Evolutionary conservation across 345 rosid species (phyloP), one percentile per base, ranked within the genome.

Genomic region (Dovyalis caffra): DNA sequence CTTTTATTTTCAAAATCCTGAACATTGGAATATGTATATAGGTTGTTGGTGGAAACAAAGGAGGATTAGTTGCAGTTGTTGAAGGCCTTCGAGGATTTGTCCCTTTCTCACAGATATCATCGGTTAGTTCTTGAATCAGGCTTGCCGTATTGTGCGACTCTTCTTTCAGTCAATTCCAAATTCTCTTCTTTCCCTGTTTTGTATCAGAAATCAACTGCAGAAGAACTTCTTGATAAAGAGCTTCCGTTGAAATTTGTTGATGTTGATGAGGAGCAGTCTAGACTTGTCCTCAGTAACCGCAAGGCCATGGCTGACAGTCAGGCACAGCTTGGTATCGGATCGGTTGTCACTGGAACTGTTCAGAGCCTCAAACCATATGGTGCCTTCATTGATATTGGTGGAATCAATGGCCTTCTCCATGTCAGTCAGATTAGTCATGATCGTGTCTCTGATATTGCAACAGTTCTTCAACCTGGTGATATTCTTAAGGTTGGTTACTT

Each of bases 391-490:
- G 97, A 95, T 80, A 95, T 95, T 80, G 98, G 99, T 8, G 98
- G 98, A 74, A 91, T 95, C 74, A 93, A 89, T 31, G 99, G 98
- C 77, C 98, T 95, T 82, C 99, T 95, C 76, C 98, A 95, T 66
- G 98, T 95, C 79, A 95, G 99, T 79, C 97, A 93, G 86, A 93
- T 95, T 73, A 93, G 99, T 83, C 98, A 95, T 66, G 98, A 95
- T 74, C 99, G 93, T 38, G 94, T 95, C 33, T 82, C 94, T 25
- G 99, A 93, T 83, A 90, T 95, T 62, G 90, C 97, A 25, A 95
- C 97, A 1, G 98, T 95, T 83, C 99, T 95, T 84, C 99, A 95
- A 80, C 98, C 99, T 14, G 99, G 98, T 57, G 99, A 92, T 84
- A 84, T 87, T 62, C 87, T 92, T 31, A 95, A 95, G 98, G 98